These are phyloP conservation scores for Eimeria mitis DNA, from an alignment of 169 alveolate species.

Conservation along the genomic window DNA sequence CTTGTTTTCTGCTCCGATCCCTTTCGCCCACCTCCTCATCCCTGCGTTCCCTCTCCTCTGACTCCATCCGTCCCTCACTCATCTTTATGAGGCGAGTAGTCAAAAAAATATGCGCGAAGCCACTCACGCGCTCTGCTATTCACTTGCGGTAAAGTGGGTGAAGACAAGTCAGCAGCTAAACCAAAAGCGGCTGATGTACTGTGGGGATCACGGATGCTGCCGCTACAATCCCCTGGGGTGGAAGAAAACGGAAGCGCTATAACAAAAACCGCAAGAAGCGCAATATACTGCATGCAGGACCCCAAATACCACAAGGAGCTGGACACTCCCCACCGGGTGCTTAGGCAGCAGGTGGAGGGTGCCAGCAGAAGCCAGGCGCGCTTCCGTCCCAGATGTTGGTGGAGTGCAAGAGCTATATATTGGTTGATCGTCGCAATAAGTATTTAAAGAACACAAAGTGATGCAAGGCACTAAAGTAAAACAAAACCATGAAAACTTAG, in stretches of 20 bases:
- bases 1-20: constrained; percentile 60
- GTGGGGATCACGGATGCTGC: constrained; percentile 62
- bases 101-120: constrained; percentile 32
- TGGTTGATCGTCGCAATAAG: background rate
- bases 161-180: constrained; percentile 52
- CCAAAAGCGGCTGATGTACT: constrained; percentile 23
- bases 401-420: constrained; percentile 37
- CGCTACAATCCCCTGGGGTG: background rate
- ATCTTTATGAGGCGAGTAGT: constrained; percentile 9
- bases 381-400: constrained; percentile 34
- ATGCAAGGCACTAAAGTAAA: constrained; percentile 6
- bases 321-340: constrained; percentile 75
- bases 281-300: constrained; percentile 73
- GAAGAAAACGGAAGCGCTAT: constrained; percentile 24
- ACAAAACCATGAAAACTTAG: constrained; percentile 5
- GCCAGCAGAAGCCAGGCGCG: constrained; percentile 71
- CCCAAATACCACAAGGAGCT: constrained; percentile 6
- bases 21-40: constrained; percentile 68
- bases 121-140: constrained; percentile 43
- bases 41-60: constrained; percentile 71
- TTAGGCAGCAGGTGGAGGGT: constrained; percentile 74
- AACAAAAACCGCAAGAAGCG: constrained; percentile 33
- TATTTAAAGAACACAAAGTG: background rate
- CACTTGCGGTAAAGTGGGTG: constrained; percentile 9
- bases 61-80: constrained; percentile 79